These are phyloP conservation scores for Coemansia furcata DNA, from an alignment of 192 early-diverging fungal species.

Conservation along the genomic window DNA sequence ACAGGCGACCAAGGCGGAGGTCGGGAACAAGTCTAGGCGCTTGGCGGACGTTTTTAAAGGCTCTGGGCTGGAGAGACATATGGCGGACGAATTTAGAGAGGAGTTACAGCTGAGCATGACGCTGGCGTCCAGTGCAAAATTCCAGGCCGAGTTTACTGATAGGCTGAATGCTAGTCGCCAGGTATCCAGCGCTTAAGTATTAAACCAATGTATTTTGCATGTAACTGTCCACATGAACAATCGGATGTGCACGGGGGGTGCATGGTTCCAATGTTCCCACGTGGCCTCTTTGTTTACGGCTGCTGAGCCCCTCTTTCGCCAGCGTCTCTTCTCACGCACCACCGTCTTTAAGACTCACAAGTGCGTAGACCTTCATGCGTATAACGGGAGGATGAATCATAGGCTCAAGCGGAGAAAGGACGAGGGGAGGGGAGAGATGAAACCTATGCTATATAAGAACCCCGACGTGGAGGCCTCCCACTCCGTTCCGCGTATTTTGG, in stretches of 20 bases:
- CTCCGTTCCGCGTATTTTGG: background rate
- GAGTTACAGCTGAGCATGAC: constrained; percentile 45
- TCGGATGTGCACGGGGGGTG: background rate
- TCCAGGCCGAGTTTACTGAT: constrained; percentile 27
- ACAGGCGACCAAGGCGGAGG: constrained; percentile 19
- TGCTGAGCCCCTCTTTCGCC: background rate
- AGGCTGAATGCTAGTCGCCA: constrained; percentile 22
- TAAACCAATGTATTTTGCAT: background rate
- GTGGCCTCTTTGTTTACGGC: background rate
- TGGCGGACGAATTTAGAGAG: constrained; percentile 25
- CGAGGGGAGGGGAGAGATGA: background rate
- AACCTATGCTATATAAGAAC: constrained; percentile 3
- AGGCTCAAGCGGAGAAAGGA: background rate
- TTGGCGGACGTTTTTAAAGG: constrained; percentile 20
- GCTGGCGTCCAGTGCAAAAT: constrained; percentile 26
- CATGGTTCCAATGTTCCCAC: background rate
- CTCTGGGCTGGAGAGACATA: constrained; percentile 19
- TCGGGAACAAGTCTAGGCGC: constrained; percentile 18
- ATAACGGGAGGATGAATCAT: background rate
- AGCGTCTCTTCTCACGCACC: background rate
- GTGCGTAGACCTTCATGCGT: background rate
- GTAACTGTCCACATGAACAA: background rate
- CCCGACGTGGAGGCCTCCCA: background rate
- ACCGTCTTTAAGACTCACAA: background rate
- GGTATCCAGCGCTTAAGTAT: background rate